Evolutionary conservation across 805 yeast genomes (phyloP).

Genomic region (Scheffersomyces lignosus): DNA sequence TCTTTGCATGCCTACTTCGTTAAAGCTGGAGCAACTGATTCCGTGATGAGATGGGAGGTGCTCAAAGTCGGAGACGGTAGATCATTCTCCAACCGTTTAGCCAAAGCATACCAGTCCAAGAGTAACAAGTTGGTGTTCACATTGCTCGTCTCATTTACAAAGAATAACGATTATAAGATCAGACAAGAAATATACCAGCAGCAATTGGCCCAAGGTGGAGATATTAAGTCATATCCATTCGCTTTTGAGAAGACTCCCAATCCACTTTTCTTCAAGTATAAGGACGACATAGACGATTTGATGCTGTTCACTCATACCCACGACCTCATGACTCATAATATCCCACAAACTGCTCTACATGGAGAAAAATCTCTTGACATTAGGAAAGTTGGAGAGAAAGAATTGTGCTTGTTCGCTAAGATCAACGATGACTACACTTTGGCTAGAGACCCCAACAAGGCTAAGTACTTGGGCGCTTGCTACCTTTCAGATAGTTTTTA

Average conservation of each 20-base stretch:
- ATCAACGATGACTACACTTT: constrained; percentile 25
- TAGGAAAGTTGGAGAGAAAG: constrained; percentile 10
- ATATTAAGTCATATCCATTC: not conserved
- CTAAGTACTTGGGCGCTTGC: constrained; percentile 21
- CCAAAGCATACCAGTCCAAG: constrained; percentile 21
- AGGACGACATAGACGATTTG: constrained; percentile 11
- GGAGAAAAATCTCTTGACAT: constrained; percentile 1
- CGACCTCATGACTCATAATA: constrained; percentile 26
- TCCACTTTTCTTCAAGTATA: constrained; percentile 8
- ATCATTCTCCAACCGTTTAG: constrained; percentile 23
- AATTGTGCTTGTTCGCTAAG: constrained; percentile 30
- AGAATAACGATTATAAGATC: constrained; percentile 14
- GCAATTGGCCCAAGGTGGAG: not conserved
- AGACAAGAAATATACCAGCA: not conserved
- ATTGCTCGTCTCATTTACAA: constrained; percentile 21
- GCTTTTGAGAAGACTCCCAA: constrained; percentile 8
- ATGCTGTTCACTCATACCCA: constrained; percentile 26
- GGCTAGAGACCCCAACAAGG: constrained; percentile 20
- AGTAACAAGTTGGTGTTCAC: constrained; percentile 19
- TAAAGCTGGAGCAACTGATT: constrained; percentile 21
- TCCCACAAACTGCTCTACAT: constrained; percentile 21
- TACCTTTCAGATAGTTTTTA: constrained; percentile 33
- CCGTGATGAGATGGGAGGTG: constrained; percentile 27
- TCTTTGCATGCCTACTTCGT: constrained; percentile 29
- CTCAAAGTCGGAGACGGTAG: constrained; percentile 20